These are phyloP conservation scores for Xanthoceras sorbifolium DNA, from an alignment of 345 rosid genomes.

Conservation along the genomic window DNA sequence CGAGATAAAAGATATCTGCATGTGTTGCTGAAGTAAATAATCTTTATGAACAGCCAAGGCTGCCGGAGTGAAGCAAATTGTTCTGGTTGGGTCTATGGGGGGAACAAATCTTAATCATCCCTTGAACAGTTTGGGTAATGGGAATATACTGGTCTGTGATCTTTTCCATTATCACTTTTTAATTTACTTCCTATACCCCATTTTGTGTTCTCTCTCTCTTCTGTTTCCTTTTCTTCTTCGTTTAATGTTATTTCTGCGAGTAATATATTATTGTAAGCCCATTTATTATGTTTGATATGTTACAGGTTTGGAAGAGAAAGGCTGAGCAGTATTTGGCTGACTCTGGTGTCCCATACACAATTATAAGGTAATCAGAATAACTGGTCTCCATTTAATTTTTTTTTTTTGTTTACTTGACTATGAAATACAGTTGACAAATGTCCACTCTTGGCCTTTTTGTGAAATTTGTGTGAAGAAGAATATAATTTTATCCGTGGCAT, in stretches of 20 bases:
- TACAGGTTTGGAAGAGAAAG: slow-evolving; percentile 95
- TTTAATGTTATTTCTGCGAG: neutral
- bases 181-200: neutral
- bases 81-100: slow-evolving; percentile 96
- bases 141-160: slow-evolving; percentile 81
- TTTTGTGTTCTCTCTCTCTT: too few relatives aligned
- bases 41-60: slow-evolving; percentile 65
- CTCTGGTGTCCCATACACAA: slow-evolving; percentile 88
- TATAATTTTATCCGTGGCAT: neutral
- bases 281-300: slow-evolving; percentile 9
- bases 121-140: slow-evolving; percentile 86
- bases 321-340: slow-evolving; percentile 99
- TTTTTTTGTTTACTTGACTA: neutral
- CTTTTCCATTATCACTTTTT: neutral
- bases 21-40: slow-evolving; percentile 12
- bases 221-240: neutral
- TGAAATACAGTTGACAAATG: neutral
- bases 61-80: slow-evolving; percentile 94
- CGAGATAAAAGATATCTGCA: neutral
- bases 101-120: slow-evolving; percentile 78
- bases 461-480: neutral
- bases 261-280: neutral
- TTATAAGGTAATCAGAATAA: slow-evolving; percentile 61
- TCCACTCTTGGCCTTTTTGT: neutral
- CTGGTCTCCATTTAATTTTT: neutral